phyloP scores from a whole-genome alignment of 108 stramenopile species.

The Nitzschia inconspicua region DNA sequence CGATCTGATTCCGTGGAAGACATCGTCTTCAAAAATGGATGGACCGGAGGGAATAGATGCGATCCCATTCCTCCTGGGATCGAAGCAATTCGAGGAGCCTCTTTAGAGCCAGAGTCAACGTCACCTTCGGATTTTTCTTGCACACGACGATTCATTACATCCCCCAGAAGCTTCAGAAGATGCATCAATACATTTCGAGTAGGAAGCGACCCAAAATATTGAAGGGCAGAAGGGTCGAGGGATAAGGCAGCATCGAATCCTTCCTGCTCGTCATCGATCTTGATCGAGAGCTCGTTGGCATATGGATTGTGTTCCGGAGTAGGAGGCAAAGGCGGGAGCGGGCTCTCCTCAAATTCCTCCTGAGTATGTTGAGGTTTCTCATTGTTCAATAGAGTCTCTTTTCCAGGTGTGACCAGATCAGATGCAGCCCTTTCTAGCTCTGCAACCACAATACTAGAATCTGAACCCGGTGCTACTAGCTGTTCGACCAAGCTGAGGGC shows the following conservation, averaged over 20 bases:
- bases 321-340: constrained; percentile 34
- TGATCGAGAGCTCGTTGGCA: neutral
- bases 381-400: constrained; percentile 3
- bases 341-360: constrained; percentile 16
- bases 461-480: neutral
- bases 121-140: neutral
- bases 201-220: constrained; percentile 63
- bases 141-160: constrained; percentile 24
- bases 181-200: constrained; percentile 62
- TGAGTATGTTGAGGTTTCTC: neutral
- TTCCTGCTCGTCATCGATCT: constrained; percentile 14
- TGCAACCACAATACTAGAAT: too few relatives aligned
- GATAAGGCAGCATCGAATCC: constrained; percentile 29
- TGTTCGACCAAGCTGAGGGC: constrained; percentile 30
- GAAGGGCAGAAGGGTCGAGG: constrained; percentile 59
- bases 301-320: constrained; percentile 29
- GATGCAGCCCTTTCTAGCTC: neutral
- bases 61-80: constrained; percentile 40
- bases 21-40: constrained; percentile 11
- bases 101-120: too few relatives aligned
- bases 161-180: constrained; percentile 37
- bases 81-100: neutral
- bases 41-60: constrained; percentile 20
- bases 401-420: constrained; percentile 9
- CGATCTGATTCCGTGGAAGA: neutral